Evolutionary conservation across 2,329 filamentous ascomycete genomes (phyloP), one percentile per base, ranked within the genome.

Genomic region (Bretziella fagacearum): DNA sequence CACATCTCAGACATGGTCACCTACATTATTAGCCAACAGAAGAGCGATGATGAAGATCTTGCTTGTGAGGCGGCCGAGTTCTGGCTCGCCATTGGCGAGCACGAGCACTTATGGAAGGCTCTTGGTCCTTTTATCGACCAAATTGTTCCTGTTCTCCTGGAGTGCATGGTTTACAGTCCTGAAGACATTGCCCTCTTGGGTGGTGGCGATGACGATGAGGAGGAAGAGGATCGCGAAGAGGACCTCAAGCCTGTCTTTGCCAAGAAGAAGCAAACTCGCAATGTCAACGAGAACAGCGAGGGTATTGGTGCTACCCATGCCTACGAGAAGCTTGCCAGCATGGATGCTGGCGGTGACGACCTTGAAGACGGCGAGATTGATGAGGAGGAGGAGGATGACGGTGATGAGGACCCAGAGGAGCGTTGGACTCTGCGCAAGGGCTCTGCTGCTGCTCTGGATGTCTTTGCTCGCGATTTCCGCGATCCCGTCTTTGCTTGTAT

Each of bases 51-150:
- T 54, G 80, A 87, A 47, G 86, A 96, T 35, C 69, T 98, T 50
- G 86, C 89, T 30, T 79, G 93, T 54, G 91, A 98, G 60, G 91
- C 91, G 6, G 86, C 91, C 4, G 91, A 98, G 61, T 98, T 98
- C 59, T 98, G 93, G 86, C 74, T 98, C 37, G 85, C 85, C 32
- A 79, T 93, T 17, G 87, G 86, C 51, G 91, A 95, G 60, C 84
- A 94, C 58, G 74, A 83, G 35, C 74, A 81, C 50, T 66, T 96
- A 46, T 85, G 84, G 66, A 72, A 77, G 54, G 73, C 77, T 1
- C 68, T 98, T 39, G 77, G 73, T 6, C 86, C 86, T 0, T 84
- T 84, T 58, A 74, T 96, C 48, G 64, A 73, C 54, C 84, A 83
- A 60, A 89, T 96, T 53, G 81, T 98, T 25, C 91, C 91, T 0